Evolutionary conservation across 148 eudicot species (phyloP), one percentile per base, ranked within the genome.

Genomic region (Chenopodium formosanum): DNA sequence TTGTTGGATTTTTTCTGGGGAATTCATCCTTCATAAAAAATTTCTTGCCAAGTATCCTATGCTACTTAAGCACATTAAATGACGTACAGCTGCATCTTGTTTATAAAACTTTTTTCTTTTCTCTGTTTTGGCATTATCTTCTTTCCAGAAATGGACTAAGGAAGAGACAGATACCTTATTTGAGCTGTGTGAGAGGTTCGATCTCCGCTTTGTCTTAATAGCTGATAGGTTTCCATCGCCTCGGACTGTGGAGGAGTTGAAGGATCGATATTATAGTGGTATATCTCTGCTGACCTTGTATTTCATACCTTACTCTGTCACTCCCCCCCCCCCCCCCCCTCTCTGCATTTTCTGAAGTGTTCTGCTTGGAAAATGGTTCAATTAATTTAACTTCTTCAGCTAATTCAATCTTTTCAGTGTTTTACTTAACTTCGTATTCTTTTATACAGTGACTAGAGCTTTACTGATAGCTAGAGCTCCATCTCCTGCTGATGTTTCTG

Each of bases 81-180:
- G n/a, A 4, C 40, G 20, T 70, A 19, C 23, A 16, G 7, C 23
- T 4, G 56, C 5, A 40, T 75, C 65, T 64, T 23, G 29, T 70
- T 63, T 1, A 50, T n/a, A 0, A 20, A 22, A 11, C 47, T 2
- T 20, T 62, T 80, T 63, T 23, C 16, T 23, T 81, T 56, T 25
- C 60, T 16, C 12, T 25, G 31, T 32, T 52, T 16, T 12, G 60
- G 72, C 58, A 50, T 32, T 71, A 74, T 63, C 47, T 47, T 71
- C 67, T 67, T 82, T 47, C 47, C 83, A 96, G 99, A 84, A 81
- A 79, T 96, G 98, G 97, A 94, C 94, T 71, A 94, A 90, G 87
- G 94, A 94, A 88, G 98, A 96, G 87, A 96, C 99, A 37, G 95
- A 94, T 88, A 86, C 90, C 63, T 85, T 96, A 77, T 96, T 96